A percentile compares a stretch with the other conserved stretches of the same genome.
Conservation (phyloP, 495 filamentous ascomycete genomes). For the Trichoderma virens region DNA sequence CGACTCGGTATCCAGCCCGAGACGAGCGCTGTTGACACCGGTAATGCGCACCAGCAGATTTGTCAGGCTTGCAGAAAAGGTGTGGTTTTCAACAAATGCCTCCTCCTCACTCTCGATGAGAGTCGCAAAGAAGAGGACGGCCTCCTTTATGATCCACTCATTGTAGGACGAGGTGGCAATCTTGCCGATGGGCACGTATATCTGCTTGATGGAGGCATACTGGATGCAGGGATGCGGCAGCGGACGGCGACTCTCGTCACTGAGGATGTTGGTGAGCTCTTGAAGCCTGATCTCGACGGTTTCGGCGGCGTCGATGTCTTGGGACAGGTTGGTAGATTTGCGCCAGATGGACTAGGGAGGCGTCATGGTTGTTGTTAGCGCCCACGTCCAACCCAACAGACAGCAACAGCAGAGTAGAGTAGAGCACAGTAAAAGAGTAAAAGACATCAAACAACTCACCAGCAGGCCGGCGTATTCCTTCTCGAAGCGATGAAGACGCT, state of each 20-base stretch:
- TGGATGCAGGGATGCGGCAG: slow-evolving; percentile 81
- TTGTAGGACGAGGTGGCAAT: slow-evolving; percentile 73
- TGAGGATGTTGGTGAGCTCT: slow-evolving; percentile 68
- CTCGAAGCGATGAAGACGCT: slow-evolving; percentile 85
- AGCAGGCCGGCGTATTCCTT: slow-evolving; percentile 77
- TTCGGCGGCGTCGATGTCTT: slow-evolving; percentile 46
- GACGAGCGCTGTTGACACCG: slow-evolving; percentile 50
- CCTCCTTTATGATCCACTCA: slow-evolving; percentile 70
- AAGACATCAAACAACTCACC: too few relatives aligned
- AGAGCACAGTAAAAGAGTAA: too few relatives aligned
- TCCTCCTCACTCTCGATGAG: slow-evolving; percentile 95
- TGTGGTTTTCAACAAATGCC: slow-evolving; percentile 74
- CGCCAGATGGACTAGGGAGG: slow-evolving; percentile 68
- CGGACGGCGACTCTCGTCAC: slow-evolving; percentile 80
- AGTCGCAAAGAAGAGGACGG: slow-evolving; percentile 76
- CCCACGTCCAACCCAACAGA: too few relatives aligned
- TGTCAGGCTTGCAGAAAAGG: slow-evolving; percentile 78
- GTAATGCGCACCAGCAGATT: slow-evolving; percentile 65
- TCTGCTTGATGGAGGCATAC: slow-evolving; percentile 73
- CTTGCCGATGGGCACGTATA: slow-evolving; percentile 80
- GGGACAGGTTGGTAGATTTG: slow-evolving; percentile 47
- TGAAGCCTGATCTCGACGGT: slow-evolving; percentile 46
- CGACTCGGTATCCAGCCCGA: slow-evolving; percentile 65
- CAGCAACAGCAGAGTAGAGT: slow-evolving; percentile 10
- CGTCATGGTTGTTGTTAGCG: too few relatives aligned